Base-by-base conservation (phyloP, 1,139 yeast species). In the Blastobotrys raffinosifermentans region DNA sequence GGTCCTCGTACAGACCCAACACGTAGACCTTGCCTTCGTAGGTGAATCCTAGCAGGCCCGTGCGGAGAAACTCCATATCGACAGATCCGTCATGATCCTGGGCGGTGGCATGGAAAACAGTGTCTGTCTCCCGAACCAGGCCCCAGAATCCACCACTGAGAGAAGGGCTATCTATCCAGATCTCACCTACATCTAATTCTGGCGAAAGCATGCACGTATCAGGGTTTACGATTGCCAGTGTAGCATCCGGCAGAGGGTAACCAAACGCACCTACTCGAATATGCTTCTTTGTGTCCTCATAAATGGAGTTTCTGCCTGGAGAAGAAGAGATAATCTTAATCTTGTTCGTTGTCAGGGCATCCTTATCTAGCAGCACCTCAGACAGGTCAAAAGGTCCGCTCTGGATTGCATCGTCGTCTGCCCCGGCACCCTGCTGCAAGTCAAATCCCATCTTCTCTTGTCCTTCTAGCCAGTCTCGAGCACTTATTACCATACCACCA, bases 111-210 rank as follows among this genome's bases (percentile, higher is more conserved):
- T 82, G 94, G 60, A 86, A 86, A 2, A 85, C 81, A 49, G 70
- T 72, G 43, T 76, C 80, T 0, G 94, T 81, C 39, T 83, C 94
- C 10, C 69, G 67, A 1, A 70, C 69, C 31, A 81, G 62, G 0
- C 86, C 91, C 78, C 86, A 86, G 53, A 83, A 85, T 0, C 95
- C 95, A 5, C 95, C 95, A 4, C 91, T 78, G 4, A 86, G 64
- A 43, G 94, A 82, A 2, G 91, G 94, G 42, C 89, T 78, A 55
- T 86, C 95, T 16, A 91, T 84, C 98, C 98, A 93, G 22, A 91
- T 81, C 58, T 91, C 99, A 16, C 98, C 98, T n/a, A 93, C 82
- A 47, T 83, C 89, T 50, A 85, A 76, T 32, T 70, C 75, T 2
- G 75, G 72, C 3, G 84, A 79, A 14, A 86, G 63, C 4, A 75